Base-by-base conservation (phyloP, 495 filamentous ascomycete species). In the Aspergillus cristatus region DNA sequence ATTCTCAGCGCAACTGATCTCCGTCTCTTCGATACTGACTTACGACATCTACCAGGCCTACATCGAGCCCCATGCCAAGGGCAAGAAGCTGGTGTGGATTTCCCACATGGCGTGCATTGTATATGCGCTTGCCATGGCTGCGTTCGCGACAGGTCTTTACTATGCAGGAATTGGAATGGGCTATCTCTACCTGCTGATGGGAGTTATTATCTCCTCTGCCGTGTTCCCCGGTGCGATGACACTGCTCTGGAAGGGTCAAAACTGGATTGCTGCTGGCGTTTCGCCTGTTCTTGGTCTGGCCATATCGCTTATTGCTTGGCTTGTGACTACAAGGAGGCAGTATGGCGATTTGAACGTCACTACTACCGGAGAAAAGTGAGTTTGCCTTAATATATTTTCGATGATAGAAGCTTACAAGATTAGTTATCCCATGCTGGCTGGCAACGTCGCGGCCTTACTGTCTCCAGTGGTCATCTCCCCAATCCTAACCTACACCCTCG, bases 1-100 rank as follows among this genome's bases (percentile, higher is more conserved):
- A 8, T 84, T 81, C 35, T 94, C 88, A 11, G 82, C 86, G 0
- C 85, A 96, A 57, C 65, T 95, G 18, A 94, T 97, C 41, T 89
- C 90, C 26, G 89, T 95, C 31, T 89, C 83, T 14, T 88, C 82
- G 18, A 94, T 97, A 60, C 82, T 81, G 62, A 95, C 89, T 28
- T 97, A 95, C 52, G 90, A 97, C 55, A 76, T 95, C 38, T 91
- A 88, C 60, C 79, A 86, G 35, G 65, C 65, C 8, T 74, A 74
- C 40, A 62, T 72, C 48, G 55, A 72, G 14, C 77, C 75, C 10
- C 25, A 43, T 7, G 76, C 82, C 28, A 77, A 74, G 48, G 88
- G 89, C 26, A 81, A 78, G 59, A 75, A 70, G 20, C 76, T 97
- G 4, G 93, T 97, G 35, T 87, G 82, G 63, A 83, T 89, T 68